Evolutionary conservation across 352 stramenopile genomes (phyloP), one percentile per base, ranked within the genome.

Genomic region (Globisporangium heterothallicum): DNA sequence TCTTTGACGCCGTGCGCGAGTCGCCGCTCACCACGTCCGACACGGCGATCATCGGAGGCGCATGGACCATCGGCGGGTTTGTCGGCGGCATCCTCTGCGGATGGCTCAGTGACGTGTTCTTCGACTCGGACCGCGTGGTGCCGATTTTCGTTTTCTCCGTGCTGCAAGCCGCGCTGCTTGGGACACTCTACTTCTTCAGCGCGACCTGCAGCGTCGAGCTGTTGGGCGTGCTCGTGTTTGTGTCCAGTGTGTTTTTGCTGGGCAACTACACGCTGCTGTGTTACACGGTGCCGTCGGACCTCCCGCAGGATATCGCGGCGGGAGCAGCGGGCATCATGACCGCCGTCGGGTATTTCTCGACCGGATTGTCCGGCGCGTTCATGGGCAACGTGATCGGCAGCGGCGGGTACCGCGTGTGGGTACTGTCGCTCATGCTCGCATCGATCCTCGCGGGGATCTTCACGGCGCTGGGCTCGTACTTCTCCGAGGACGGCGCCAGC

Each of bases 61-160:
- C 79, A 0, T 90, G 79, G 79, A 90, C 79, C 0, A 71, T 90
- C 44, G 79, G 79, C 43, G 79, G 75, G 6, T 88, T 88, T 55
- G 68, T 90, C 21, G 79, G 74, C 0, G 79, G 76, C 1, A 61
- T 90, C 21, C 68, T 88, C 16, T 88, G 79, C 45, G 76, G 79
- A 10, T 88, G 74, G 72, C 66, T 90, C 36, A 88, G 76, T 30
- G 76, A 90, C 47, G 64, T 73, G 19, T 47, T 90, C 21, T 90
- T 87, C 57, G 49, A 76, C 51, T 84, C 75, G 40, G 66, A 87
- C 42, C 72, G 79, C 27, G 72, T 84, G 10, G 77, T 75, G 60
- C 76, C 79, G 5, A 85, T 87, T 41, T 80, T 81, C 60, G 78
- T 90, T 27, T 88, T 90, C 51, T 86, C 79, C 0, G 32, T 86